Evolutionary conservation across 1,284 basidiomycete genomes (phyloP).

Genomic region (Caloboletus firmus): DNA sequence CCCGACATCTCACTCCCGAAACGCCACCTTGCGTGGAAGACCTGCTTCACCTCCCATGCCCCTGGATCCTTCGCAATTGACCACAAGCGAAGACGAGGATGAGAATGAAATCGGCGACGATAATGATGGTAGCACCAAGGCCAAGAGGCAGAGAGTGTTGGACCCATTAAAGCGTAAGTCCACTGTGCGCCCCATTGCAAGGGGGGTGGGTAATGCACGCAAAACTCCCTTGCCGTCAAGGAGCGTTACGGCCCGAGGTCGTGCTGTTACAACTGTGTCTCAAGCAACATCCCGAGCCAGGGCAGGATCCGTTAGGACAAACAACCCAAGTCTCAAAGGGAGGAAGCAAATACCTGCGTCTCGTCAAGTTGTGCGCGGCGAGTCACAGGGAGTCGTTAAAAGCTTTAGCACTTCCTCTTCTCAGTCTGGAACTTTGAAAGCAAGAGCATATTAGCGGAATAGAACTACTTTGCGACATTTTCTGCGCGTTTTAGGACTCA

Average conservation of each 20-base stretch:
- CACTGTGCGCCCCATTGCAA: slow-evolving; percentile 30
- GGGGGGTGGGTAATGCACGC: slow-evolving; percentile 13
- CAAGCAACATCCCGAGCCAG: slow-evolving; percentile 14
- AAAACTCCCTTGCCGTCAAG: slow-evolving; percentile 17
- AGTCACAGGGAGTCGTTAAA: slow-evolving; percentile 16
- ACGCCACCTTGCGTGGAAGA: slow-evolving; percentile 32
- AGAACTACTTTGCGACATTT: background rate
- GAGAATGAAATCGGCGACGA: slow-evolving; percentile 12
- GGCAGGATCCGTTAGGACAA: slow-evolving; percentile 10
- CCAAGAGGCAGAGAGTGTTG: slow-evolving; percentile 32
- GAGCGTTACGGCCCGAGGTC: slow-evolving; percentile 7
- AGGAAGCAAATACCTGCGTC: slow-evolving; percentile 13
- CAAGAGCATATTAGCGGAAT: slow-evolving; percentile 17
- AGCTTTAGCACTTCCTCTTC: slow-evolving; percentile 29
- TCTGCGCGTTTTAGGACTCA: slow-evolving; percentile 1
- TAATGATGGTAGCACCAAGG: slow-evolving; percentile 7
- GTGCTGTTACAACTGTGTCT: slow-evolving; percentile 10
- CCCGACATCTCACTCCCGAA: slow-evolving; percentile 14
- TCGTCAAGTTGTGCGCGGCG: slow-evolving; percentile 13
- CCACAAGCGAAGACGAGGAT: slow-evolving; percentile 26
- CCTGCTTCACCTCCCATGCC: background rate
- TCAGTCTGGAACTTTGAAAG: slow-evolving; percentile 27
- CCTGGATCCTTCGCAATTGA: slow-evolving; percentile 22
- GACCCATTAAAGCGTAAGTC: slow-evolving; percentile 29
- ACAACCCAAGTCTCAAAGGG: slow-evolving; percentile 12